Conservation (phyloP, 768 basidiomycete species). For the Leccinum variicolor region DNA sequence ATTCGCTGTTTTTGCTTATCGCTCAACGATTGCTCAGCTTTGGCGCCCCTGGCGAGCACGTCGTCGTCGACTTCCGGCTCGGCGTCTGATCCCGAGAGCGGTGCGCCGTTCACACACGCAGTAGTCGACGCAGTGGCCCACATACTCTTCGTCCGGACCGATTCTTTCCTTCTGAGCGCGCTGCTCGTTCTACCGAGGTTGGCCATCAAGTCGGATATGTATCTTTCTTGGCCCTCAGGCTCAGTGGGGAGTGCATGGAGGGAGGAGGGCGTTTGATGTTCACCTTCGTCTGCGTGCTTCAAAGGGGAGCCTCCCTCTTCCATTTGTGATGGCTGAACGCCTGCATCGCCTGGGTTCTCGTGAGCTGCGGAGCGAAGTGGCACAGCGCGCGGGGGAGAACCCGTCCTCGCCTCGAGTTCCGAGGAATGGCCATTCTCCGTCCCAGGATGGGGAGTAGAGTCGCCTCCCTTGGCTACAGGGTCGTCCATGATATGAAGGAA, state of each 20-base stretch:
- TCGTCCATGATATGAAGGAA: neutral
- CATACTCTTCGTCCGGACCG: slow-evolving; percentile 19
- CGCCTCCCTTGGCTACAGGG: neutral
- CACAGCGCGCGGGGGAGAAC: neutral
- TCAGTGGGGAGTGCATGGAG: slow-evolving; percentile 25
- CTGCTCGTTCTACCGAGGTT: neutral
- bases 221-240: slow-evolving; percentile 2
- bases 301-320: neutral
- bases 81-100: slow-evolving; percentile 46
- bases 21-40: slow-evolving; percentile 47
- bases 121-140: slow-evolving; percentile 12
- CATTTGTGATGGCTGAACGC: neutral
- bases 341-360: neutral
- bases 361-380: neutral
- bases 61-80: slow-evolving; percentile 40
- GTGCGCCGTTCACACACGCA: slow-evolving; percentile 54
- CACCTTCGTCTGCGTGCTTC: neutral
- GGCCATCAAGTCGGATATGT: neutral
- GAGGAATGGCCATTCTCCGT: slow-evolving; percentile 1
- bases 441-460: neutral
- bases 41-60: slow-evolving; percentile 38
- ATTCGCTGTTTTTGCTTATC: slow-evolving; percentile 52
- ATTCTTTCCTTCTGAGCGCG: slow-evolving; percentile 16
- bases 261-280: slow-evolving; percentile 10
- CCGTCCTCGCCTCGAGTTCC: neutral